A percentile compares a stretch with the other conserved stretches of the same genome.
Conservation (phyloP, 345 rosid species). For the Excoecaria cochinchinensis region DNA sequence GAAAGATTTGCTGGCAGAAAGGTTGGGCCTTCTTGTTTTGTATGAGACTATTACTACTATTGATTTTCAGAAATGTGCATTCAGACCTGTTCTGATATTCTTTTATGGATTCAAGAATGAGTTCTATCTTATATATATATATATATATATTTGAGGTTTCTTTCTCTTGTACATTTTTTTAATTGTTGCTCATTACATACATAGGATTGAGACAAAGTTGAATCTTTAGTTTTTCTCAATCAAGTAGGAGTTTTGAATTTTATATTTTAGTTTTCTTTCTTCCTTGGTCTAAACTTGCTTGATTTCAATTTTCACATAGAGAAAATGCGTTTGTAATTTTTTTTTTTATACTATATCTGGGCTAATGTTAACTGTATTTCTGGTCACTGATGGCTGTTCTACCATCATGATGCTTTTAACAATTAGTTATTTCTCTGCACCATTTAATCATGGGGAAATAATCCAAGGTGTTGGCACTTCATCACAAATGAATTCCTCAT, state of each 20-base stretch:
- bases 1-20: conserved; percentile 58
- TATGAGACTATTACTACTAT: neutral
- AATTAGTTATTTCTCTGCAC: neutral
- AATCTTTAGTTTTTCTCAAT: neutral
- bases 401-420: no score
- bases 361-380: neutral
- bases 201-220: neutral
- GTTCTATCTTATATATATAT: neutral
- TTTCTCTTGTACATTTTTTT: neutral
- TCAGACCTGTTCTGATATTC: neutral
- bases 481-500: neutral
- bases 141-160: neutral
- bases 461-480: neutral
- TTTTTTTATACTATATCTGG: neutral
- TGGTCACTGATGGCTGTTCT: neutral
- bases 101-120: neutral
- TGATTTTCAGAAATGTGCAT: conserved; percentile 4
- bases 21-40: conserved; percentile 34
- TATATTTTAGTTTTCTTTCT: neutral
- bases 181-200: neutral
- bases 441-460: neutral
- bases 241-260: neutral
- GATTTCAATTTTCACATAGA: neutral
- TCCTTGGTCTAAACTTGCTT: neutral
- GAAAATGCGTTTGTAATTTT: neutral